Conservation (phyloP, 352 stramenopile genomes). For the Phytopythium montanum region DNA sequence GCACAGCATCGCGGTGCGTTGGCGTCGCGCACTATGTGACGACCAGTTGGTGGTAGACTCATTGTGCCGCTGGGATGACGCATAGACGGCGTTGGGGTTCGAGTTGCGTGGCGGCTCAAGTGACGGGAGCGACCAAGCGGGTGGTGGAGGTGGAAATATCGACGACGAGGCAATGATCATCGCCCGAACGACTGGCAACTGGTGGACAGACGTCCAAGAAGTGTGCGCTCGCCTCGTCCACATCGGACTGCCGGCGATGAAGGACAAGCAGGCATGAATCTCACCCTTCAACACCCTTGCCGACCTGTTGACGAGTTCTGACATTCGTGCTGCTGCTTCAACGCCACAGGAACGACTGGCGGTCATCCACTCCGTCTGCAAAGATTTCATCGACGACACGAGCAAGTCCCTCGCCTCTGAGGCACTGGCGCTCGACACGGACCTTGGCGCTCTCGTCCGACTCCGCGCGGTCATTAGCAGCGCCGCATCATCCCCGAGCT, state of each 20-base stretch:
- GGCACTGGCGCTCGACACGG: conserved; percentile 37
- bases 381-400: conserved; percentile 27
- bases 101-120: conserved; percentile 7
- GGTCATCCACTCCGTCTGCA: conserved; percentile 42
- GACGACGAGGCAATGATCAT: conserved; percentile 34
- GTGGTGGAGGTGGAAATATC: conserved; percentile 1
- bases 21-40: background rate
- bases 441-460: conserved; percentile 14
- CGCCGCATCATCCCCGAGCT: too few relatives aligned
- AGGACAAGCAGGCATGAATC: background rate
- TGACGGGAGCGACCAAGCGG: background rate
- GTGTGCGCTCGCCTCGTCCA: conserved; percentile 37
- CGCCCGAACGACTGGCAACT: conserved; percentile 45
- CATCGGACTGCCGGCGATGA: conserved; percentile 16
- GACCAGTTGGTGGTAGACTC: background rate
- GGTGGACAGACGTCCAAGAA: conserved; percentile 56
- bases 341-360: conserved; percentile 29
- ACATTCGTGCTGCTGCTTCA: background rate
- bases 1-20: conserved; percentile 25
- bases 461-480: background rate
- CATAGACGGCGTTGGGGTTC: conserved; percentile 18
- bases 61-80: background rate
- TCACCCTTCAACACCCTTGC: background rate
- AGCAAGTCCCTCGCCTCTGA: conserved; percentile 21
- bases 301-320: background rate